A percentile compares a stretch with the other conserved stretches of the same genome.
Evolutionary conservation across 306 rosid genomes (phyloP).

Genomic region (Gastrolobium bilobum): DNA sequence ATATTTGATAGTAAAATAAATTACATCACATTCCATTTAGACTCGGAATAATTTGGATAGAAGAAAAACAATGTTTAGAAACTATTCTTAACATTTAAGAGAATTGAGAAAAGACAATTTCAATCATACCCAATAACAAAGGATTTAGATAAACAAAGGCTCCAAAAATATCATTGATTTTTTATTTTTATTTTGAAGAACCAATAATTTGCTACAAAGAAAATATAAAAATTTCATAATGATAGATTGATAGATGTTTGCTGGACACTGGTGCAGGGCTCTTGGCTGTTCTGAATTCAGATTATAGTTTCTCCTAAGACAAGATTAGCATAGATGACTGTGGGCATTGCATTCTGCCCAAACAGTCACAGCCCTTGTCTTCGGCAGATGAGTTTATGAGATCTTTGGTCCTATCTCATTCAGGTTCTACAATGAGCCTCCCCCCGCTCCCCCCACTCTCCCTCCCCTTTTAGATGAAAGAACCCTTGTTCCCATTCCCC

Average conservation of each 20-base stretch:
- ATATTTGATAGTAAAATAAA: not conserved
- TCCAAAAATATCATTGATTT: not conserved
- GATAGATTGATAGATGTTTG: not conserved
- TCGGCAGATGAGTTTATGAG: not conserved
- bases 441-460: not conserved
- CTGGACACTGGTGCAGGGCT: not conserved
- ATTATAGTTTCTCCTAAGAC: not conserved
- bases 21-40: constrained; percentile 6
- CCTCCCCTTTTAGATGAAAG: not conserved
- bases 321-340: not conserved
- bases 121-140: constrained; percentile 8
- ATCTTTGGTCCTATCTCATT: constrained; percentile 2
- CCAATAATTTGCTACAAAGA: not conserved
- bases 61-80: constrained; percentile 1
- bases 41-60: not conserved
- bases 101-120: not conserved
- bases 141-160: constrained; percentile 12
- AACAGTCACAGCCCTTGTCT: not conserved
- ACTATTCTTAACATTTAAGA: constrained; percentile 6
- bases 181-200: not conserved
- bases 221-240: not conserved
- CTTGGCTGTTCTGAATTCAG: not conserved
- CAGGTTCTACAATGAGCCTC: not conserved
- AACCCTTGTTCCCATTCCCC: not conserved
- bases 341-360: not conserved